Evolutionary conservation across 2,329 filamentous ascomycete genomes (phyloP).

Genomic region (Pseudogymnoascus sp.): DNA sequence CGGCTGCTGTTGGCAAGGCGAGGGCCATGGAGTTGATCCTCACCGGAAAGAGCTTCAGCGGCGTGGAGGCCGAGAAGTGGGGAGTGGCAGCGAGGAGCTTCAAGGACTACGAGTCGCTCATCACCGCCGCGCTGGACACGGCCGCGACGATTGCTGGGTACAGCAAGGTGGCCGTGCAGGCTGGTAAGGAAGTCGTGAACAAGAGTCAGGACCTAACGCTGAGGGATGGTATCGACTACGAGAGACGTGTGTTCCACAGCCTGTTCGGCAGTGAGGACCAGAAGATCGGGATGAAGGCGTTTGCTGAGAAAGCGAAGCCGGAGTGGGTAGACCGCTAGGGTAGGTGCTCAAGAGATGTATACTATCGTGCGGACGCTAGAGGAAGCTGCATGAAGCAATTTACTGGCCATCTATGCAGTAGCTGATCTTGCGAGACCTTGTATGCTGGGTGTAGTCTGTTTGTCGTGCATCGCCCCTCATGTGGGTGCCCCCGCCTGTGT

Average conservation of each 20-base stretch:
- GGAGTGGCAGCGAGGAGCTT: slow-evolving; percentile 81
- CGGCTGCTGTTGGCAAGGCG: slow-evolving; percentile 72
- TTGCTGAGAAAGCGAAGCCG: slow-evolving; percentile 88
- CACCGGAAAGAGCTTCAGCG: slow-evolving; percentile 76
- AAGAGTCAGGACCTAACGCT: slow-evolving; percentile 91
- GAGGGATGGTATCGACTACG: slow-evolving; percentile 87
- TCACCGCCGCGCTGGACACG: slow-evolving; percentile 71
- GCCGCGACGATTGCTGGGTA: slow-evolving; percentile 85
- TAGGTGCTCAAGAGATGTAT: not conserved
- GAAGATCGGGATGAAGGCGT: slow-evolving; percentile 94
- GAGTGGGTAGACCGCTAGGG: slow-evolving; percentile 75
- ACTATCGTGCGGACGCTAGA: not conserved
- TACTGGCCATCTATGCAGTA: not conserved
- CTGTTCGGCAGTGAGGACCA: slow-evolving; percentile 93
- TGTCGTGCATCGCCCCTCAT: not conserved
- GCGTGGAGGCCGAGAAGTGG: slow-evolving; percentile 79
- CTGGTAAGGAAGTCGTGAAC: slow-evolving; percentile 95
- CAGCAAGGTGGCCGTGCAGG: slow-evolving; percentile 78
- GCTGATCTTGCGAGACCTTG: not conserved
- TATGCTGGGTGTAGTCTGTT: not conserved
- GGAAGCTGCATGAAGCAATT: not conserved
- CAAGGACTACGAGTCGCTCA: slow-evolving; percentile 68
- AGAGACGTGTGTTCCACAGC: slow-evolving; percentile 85
- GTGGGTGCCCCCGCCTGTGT: not conserved
- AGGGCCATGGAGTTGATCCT: slow-evolving; percentile 88